Percentiles rank a stretch among this genome's conserved stretches.
These are phyloP conservation scores for Globisporangium paroecandrum DNA, from an alignment of 352 stramenopile species.

Conservation along the genomic window DNA sequence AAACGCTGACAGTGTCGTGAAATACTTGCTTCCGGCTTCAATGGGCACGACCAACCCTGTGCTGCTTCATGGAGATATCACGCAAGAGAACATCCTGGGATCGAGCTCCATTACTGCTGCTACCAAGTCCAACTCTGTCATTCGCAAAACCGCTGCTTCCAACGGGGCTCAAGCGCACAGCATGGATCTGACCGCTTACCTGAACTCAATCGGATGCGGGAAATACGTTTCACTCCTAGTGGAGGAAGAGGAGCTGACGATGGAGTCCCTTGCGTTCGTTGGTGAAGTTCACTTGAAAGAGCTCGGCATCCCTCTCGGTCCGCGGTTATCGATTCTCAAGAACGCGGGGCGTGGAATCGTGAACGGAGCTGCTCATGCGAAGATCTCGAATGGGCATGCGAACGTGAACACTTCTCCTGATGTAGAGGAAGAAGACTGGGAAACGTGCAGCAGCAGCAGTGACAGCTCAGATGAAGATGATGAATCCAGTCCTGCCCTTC, in stretches of 20 bases:
- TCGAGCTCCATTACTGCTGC: constrained; percentile 12
- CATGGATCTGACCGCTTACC: constrained; percentile 27
- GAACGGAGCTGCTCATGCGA: constrained; percentile 12
- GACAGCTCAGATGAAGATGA: constrained; percentile 41
- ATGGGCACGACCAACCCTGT: constrained; percentile 31
- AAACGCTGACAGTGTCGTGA: constrained; percentile 26
- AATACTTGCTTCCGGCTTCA: constrained; percentile 37
- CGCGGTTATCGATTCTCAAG: constrained; percentile 52
- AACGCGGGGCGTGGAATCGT: constrained; percentile 22
- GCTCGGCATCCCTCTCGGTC: constrained; percentile 55
- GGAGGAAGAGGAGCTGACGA: constrained; percentile 57
- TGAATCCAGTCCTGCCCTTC: constrained; percentile 21
- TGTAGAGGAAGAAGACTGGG: constrained; percentile 39
- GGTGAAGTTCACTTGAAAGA: constrained; percentile 53
- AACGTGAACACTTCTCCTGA: neutral
- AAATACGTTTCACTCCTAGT: constrained; percentile 56
- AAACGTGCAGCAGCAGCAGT: constrained; percentile 52
- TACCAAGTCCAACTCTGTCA: neutral
- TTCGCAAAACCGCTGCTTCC: neutral
- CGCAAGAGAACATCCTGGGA: constrained; percentile 83
- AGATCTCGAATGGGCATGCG: constrained; percentile 8
- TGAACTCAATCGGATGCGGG: constrained; percentile 42
- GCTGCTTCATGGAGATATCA: constrained; percentile 79
- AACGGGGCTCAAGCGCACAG: neutral
- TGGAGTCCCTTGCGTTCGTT: constrained; percentile 38